Evolutionary conservation across 2,329 filamentous ascomycete species (phyloP).

Genomic region (Dryadomyces quercivorus): DNA sequence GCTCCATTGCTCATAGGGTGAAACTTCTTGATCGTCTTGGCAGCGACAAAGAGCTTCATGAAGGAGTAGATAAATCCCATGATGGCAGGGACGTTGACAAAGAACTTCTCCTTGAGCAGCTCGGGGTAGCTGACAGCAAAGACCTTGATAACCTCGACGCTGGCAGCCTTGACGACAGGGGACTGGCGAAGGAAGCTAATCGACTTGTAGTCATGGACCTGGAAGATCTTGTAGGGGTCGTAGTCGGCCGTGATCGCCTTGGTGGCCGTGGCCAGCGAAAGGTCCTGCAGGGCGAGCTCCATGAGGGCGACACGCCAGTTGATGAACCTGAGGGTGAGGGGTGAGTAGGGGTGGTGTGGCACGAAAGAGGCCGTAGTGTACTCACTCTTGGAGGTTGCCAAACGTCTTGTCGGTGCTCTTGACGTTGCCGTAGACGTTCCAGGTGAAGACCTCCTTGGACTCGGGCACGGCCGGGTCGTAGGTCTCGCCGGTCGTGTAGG

Average conservation of each 20-base stretch:
- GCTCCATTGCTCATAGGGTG: conserved; percentile 65
- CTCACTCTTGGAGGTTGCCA: conserved; percentile 68
- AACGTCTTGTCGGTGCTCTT: conserved; percentile 75
- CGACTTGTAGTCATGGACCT: conserved; percentile 86
- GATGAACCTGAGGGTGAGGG: conserved; percentile 52
- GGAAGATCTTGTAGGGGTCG: conserved; percentile 83
- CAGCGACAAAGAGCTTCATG: conserved; percentile 63
- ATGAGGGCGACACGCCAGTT: conserved; percentile 83
- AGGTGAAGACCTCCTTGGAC: conserved; percentile 60
- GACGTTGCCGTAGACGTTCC: conserved; percentile 86
- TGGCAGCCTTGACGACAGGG: conserved; percentile 61
- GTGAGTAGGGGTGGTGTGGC: conserved; percentile 1
- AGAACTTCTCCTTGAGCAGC: conserved; percentile 81
- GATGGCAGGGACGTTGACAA: conserved; percentile 81
- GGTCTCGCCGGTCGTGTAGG: conserved; percentile 41
- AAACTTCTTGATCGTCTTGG: conserved; percentile 67
- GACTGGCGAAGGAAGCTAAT: conserved; percentile 80
- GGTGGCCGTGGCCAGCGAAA: conserved; percentile 58
- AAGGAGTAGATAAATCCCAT: conserved; percentile 80
- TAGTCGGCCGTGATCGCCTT: conserved; percentile 58
- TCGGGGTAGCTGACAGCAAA: conserved; percentile 82
- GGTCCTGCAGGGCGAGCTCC: conserved; percentile 69
- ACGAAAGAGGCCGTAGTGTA: too few relatives aligned
- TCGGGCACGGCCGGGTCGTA: conserved; percentile 23
- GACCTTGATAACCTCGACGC: conserved; percentile 67